Conservation (phyloP, 257 asterid species). For the Mitragyna speciosa region DNA sequence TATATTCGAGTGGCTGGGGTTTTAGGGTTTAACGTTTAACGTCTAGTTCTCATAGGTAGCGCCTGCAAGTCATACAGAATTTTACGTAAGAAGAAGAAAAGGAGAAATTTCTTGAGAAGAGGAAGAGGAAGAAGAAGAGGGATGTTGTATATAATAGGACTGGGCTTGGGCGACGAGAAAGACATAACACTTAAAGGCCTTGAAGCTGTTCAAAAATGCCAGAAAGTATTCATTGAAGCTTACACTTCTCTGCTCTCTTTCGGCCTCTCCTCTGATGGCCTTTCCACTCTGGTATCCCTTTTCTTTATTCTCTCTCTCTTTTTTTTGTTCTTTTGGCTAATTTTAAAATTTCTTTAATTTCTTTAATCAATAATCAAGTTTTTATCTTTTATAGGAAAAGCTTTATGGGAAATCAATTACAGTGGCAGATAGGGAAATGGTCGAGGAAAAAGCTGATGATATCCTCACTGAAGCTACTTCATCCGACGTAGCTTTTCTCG, state of each 20-base stretch:
- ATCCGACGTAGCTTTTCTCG: constrained; percentile 82
- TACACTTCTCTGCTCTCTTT: constrained; percentile 95
- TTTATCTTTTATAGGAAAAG: constrained; percentile 47
- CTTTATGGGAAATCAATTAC: constrained; percentile 67
- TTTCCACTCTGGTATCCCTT: constrained; percentile 50
- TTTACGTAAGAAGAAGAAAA: too few species aligned
- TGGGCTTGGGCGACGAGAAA: constrained; percentile 88
- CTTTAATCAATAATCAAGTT: too few species aligned
- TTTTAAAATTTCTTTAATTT: background rate
- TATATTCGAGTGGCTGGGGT: background rate
- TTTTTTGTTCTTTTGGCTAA: background rate
- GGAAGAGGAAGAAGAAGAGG: background rate
- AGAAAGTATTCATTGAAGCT: constrained; percentile 80
- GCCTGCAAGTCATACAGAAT: background rate
- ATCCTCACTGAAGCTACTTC: constrained; percentile 68
- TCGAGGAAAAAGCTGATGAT: constrained; percentile 82
- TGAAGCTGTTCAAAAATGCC: constrained; percentile 71
- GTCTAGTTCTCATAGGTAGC: background rate
- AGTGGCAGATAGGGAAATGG: constrained; percentile 80
- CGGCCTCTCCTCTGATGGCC: constrained; percentile 72
- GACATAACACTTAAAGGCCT: constrained; percentile 84
- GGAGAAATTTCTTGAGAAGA: background rate
- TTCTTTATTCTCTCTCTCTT: too few species aligned
- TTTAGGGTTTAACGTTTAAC: background rate
- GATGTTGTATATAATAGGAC: constrained; percentile 75